Base-by-base conservation (phyloP, 1,284 basidiomycete genomes). In the Mycocalia duriaeana region DNA sequence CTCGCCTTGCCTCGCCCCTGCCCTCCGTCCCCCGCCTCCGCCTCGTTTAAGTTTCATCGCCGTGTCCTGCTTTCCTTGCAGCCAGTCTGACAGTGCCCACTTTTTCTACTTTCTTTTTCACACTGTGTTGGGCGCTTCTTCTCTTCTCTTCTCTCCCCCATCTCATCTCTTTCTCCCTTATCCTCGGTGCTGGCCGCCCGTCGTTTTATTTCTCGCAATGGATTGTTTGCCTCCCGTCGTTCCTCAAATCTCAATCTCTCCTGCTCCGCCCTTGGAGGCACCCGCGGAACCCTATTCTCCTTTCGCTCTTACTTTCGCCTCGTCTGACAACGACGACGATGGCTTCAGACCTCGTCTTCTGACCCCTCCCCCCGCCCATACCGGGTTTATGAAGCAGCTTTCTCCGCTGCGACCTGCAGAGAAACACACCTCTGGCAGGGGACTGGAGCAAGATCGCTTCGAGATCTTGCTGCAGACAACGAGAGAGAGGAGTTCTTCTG, bases 221-320 rank as follows among this genome's bases (percentile, higher is more conserved):
- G 66, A 70, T 58, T 67, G 65, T 55, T 58, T 67, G 50, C 56
- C 65, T 54, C 66, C 71, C 46, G 65, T 73, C 51, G 65, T 86
- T 54, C 83, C 85, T 53, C 69, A 74, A 52, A 88, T 89, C 56
- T 74, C 73, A 55, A 79, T 89, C 58, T 87, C 82, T 23, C 76
- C 72, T 37, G 77, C 84, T 48, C 77, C 81, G 7, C 76, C 76
- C 25, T 69, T 77, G 55, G 74, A 75, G 47, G 63, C 65, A 36
- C 43, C 58, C 19, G 56, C 66, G 36, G 81, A 84, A 61, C 79
- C 81, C 6, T 77, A 70, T 61, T 85, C 83, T 45, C 82, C 83
- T 3, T 83, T 84, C n/a, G n/a, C n/a, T n/a, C n/a, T n/a, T n/a
- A n/a, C n/a, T n/a, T n/a, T n/a, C n/a, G n/a, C n/a, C n/a, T n/a